Conservation (phyloP, 495 filamentous ascomycete species). For the Aspergillus coremiiformis region DNA sequence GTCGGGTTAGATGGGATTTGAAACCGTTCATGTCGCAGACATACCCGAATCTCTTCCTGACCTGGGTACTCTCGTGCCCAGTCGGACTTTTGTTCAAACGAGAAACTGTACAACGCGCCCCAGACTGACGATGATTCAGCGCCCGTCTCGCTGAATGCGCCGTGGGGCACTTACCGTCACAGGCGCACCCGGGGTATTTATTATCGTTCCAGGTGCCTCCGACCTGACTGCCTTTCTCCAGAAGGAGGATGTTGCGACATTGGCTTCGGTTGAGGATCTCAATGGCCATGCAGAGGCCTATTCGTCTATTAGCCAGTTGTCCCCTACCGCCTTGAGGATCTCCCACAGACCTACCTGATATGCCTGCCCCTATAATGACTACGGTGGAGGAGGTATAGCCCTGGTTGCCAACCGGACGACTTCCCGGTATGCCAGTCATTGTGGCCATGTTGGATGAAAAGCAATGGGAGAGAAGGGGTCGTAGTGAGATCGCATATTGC, state of each 20-base stretch:
- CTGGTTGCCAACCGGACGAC: constrained; percentile 16
- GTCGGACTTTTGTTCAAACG: constrained; percentile 56
- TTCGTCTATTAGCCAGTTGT: background rate
- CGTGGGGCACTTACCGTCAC: constrained; percentile 32
- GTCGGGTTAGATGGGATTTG: constrained; percentile 4
- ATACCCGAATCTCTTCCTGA: constrained; percentile 52
- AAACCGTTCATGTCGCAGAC: constrained; percentile 3
- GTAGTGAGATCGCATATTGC: background rate
- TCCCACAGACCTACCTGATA: constrained; percentile 25
- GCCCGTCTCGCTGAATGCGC: background rate
- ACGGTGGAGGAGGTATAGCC: constrained; percentile 41
- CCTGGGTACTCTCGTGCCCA: constrained; percentile 61
- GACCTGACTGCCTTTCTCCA: constrained; percentile 46
- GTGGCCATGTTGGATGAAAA: background rate
- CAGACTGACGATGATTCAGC: constrained; percentile 25
- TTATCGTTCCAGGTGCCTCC: constrained; percentile 53
- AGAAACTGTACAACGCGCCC: constrained; percentile 53
- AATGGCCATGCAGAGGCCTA: constrained; percentile 51
- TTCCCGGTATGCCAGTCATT: background rate
- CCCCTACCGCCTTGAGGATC: background rate
- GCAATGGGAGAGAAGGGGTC: background rate
- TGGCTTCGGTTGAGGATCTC: constrained; percentile 47
- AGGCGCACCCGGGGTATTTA: constrained; percentile 48
- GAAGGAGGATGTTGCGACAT: constrained; percentile 48
- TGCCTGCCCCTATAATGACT: constrained; percentile 48